Conservation (phyloP, 495 filamentous ascomycete species). For the Aspergillus panamensis region DNA sequence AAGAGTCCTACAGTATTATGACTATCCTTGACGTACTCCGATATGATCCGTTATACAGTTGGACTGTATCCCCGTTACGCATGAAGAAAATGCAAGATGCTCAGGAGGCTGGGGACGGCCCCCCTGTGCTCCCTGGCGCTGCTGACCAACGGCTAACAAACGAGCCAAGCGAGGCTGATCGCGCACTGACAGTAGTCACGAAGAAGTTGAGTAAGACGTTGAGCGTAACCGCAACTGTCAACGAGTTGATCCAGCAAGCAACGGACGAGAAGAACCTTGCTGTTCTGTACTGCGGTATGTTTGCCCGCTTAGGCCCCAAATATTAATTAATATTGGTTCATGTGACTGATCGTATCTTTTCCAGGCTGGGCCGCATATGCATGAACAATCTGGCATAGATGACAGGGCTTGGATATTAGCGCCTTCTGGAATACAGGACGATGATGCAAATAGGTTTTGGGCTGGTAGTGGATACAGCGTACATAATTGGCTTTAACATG, state of each 20-base stretch:
- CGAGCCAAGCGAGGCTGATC: slow-evolving; percentile 86
- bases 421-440: too few species aligned
- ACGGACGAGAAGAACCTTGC: slow-evolving; percentile 91
- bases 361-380: slow-evolving; percentile 30
- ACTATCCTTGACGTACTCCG: slow-evolving; percentile 93
- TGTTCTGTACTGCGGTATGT: slow-evolving; percentile 81
- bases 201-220: slow-evolving; percentile 93
- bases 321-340: not conserved
- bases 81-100: slow-evolving; percentile 72
- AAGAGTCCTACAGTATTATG: slow-evolving; percentile 94
- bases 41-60: slow-evolving; percentile 93
- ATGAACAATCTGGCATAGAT: slow-evolving; percentile 4
- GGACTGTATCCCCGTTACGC: slow-evolving; percentile 87
- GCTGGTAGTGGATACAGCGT: not conserved
- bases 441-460: not conserved
- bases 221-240: slow-evolving; percentile 91
- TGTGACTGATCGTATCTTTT: not conserved
- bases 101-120: slow-evolving; percentile 46
- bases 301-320: not conserved
- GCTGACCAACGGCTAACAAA: slow-evolving; percentile 51
- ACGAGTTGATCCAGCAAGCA: slow-evolving; percentile 93
- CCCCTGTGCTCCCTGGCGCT: slow-evolving; percentile 33
- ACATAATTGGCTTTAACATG: not conserved
- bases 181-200: slow-evolving; percentile 84
- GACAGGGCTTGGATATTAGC: not conserved